Base-by-base conservation (phyloP, 306 rosid species). In the Castanea sativa region DNA sequence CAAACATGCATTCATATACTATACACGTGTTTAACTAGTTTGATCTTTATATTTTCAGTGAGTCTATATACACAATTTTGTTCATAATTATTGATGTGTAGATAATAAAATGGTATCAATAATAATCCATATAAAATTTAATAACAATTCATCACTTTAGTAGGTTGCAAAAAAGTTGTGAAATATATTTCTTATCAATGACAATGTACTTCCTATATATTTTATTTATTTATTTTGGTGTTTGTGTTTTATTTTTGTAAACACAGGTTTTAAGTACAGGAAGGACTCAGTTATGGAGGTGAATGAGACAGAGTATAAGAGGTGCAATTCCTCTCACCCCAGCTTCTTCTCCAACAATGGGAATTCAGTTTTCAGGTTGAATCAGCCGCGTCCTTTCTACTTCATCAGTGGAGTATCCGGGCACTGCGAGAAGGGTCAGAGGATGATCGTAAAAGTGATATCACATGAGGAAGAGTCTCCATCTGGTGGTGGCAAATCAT, bases 201-300 rank as follows among this genome's bases (percentile, higher is more conserved):
- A 52, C 19, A 30, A 67, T 55, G 69, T 70, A 2, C 45, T 14
- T 49, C 32, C 52, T 23, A 16, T 4, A 23, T 16, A 0, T 29
- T 63, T 35, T 52, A 4, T 15, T 23, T 25, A 25, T 25, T 25
- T 25, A 25, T 20, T 72, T 29, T 32, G 19, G 3, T 7, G 19
- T 9, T 25, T 21, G 8, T 7, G 20, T 19, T 67, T 33, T 38
- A 1, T 8, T 33, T 67, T 67, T 55, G 25, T 78, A 25, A 25
- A 73, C 45, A 73, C 45, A 94, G 95, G 81, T 38, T 91, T 90
- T 21, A 86, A 38, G 80, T 94, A 92, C 90, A 81, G 81, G 82
- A 94, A 91, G 87, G 99, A 90, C 78, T 91, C 97, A 0, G 97
- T 92, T 74, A 90, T 94, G 99, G 88, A 89, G 81, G 98, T 94